Percentiles rank a stretch among this genome's conserved stretches.
Conservation (phyloP, 257 asterid genomes). For the Ehretia macrophylla region DNA sequence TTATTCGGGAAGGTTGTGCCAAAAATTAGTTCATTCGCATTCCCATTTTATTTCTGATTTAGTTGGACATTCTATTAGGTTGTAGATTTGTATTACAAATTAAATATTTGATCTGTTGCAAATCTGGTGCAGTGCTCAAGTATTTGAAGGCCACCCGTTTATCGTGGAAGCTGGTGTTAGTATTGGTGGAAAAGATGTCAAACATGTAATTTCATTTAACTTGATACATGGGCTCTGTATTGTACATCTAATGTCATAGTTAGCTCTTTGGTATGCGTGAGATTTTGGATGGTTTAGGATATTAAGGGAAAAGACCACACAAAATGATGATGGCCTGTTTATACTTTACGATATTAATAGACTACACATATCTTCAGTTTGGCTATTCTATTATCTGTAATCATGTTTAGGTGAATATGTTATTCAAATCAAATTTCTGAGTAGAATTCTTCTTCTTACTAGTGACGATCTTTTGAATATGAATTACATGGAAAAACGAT, state of each 20-base stretch:
- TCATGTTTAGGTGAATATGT: too few relatives aligned
- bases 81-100: background rate
- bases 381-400: too few relatives aligned
- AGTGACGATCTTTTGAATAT: too few relatives aligned
- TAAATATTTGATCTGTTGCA: constrained; percentile 1
- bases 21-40: constrained; percentile 2
- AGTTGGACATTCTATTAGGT: background rate
- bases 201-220: constrained; percentile 53
- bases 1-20: constrained; percentile 77
- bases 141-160: constrained; percentile 94
- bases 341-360: too few relatives aligned
- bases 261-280: background rate
- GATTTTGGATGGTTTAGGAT: background rate
- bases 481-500: too few relatives aligned
- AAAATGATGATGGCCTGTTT: too few relatives aligned
- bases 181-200: constrained; percentile 89
- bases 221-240: constrained; percentile 1
- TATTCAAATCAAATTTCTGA: too few relatives aligned
- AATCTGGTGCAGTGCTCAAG: constrained; percentile 67
- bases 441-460: too few relatives aligned
- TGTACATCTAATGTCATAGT: background rate
- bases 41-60: background rate
- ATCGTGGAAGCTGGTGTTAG: constrained; percentile 94
- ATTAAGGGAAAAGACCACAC: too few relatives aligned
- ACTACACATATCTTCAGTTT: too few relatives aligned